Evolutionary conservation across 164 flowering plant species (phyloP).

Genomic region (Chimonanthus praecox): DNA sequence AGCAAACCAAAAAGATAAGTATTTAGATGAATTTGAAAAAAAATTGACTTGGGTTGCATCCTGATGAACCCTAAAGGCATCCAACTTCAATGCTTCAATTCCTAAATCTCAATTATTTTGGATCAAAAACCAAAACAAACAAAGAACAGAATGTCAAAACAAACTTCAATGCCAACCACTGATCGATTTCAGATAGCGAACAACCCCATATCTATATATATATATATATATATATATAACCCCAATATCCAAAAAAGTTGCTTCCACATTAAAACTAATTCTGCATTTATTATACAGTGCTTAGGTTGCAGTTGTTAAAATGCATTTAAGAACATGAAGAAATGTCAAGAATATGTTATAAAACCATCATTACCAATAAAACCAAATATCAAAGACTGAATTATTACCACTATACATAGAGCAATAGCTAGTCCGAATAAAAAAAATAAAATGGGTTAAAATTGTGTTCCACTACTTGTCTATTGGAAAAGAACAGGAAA

Average conservation of each 20-base stretch:
- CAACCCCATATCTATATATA: neutral
- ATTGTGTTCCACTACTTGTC: too few relatives aligned
- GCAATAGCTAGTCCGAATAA: neutral
- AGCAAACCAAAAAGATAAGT: neutral
- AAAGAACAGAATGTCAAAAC: neutral
- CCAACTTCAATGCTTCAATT: neutral
- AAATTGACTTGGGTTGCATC: neutral
- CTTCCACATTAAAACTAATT: neutral
- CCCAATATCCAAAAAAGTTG: neutral
- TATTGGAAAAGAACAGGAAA: too few relatives aligned
- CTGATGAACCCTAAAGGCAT: neutral
- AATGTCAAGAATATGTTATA: neutral
- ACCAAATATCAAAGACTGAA: too few relatives aligned
- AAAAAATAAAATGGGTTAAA: too few relatives aligned
- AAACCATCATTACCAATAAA: neutral
- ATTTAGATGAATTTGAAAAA: neutral
- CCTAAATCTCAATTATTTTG: neutral
- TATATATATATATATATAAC: neutral
- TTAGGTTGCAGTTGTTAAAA: neutral
- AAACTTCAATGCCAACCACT: neutral
- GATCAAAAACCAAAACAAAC: neutral
- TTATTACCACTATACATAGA: neutral
- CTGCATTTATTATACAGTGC: neutral
- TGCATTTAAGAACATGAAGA: neutral
- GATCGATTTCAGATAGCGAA: neutral